These are phyloP conservation scores for Leishmania martiniquensis DNA, from an alignment of 208 protist species.

Conservation along the genomic window DNA sequence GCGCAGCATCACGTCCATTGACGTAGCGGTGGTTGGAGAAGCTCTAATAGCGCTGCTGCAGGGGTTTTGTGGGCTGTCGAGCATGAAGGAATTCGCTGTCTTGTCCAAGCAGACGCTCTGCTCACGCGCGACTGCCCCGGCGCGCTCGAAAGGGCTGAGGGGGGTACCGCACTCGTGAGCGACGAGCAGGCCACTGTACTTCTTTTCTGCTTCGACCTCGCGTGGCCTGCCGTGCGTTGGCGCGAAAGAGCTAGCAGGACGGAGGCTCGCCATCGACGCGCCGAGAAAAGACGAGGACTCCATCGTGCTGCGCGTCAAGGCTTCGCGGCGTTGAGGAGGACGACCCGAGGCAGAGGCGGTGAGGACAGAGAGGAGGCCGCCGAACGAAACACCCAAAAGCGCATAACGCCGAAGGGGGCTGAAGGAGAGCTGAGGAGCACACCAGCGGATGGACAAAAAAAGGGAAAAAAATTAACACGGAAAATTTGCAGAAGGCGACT, in stretches of 20 bases:
- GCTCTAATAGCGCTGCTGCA: not conserved
- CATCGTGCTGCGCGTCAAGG: not conserved
- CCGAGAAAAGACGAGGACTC: not conserved
- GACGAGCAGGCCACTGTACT: not conserved
- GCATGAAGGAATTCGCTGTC: not conserved
- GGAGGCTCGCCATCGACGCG: not conserved
- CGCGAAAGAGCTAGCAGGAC: not conserved
- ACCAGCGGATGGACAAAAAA: not conserved
- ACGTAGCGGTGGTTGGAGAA: not conserved
- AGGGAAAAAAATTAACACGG: too few relatives aligned
- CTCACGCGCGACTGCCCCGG: not conserved
- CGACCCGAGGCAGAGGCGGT: not conserved
- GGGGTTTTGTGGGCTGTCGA: not conserved
- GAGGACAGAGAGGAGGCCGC: not conserved
- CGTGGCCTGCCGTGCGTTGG: not conserved
- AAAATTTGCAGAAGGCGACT: too few relatives aligned
- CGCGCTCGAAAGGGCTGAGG: not conserved
- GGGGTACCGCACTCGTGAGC: not conserved
- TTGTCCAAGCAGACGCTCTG: not conserved
- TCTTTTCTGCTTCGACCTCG: not conserved
- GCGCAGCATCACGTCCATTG: not conserved
- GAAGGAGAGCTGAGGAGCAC: not conserved
- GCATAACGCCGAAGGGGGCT: not conserved
- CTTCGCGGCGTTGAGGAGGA: not conserved
- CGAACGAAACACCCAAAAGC: not conserved